Evolutionary conservation across 2,329 filamentous ascomycete genomes (phyloP), one percentile per base, ranked within the genome.

Genomic region (Beauveria australis): DNA sequence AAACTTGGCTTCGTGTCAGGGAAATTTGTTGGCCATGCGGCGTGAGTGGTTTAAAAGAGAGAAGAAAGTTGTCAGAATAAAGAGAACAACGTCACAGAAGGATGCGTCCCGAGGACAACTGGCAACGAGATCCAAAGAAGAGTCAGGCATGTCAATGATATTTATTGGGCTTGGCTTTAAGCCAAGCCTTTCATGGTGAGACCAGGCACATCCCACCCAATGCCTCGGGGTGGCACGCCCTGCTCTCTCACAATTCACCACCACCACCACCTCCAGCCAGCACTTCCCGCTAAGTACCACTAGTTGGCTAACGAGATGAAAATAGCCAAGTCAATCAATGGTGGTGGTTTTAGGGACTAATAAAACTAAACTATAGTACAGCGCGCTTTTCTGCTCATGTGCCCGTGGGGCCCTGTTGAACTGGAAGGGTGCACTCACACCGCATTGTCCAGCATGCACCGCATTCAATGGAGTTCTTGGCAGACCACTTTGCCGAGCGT

Each of bases 181-280:
- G 43, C 53, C 28, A 47, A 46, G 41, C 40, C 40, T 30, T 22
- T 19, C 3, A 24, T 19, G 30, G 41, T 37, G 53, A 55, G 43
- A 56, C 43, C 43, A 37, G 53, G 43, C 53, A 56, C 24, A 56
- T 56, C 14, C 43, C 30, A 56, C 12, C 53, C 43, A 56, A 56
- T 48, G 43, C 43, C 53, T 48, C 43, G 43, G 53, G 53, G 47
- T 48, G 18, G 47, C 43, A 56, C 24, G 22, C 12, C n/a, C 26
- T 16, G 48, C 47, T 43, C 53, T 7, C 43, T n/a, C 28, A 53
- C 51, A 37, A 53, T 5, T 37, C 33, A 37, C 30, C 49, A 52
- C n/a, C 49, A 52, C n/a, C 7, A 37, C 28, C 49, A 53, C 8
- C 12, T 37, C 33, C 14, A 16, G 14, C 33, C 14, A 37, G 33